A percentile compares a stretch with the other conserved stretches of the same genome.
Conservation (phyloP, 2,329 filamentous ascomycete genomes). For the Fusarium equiseti region DNA sequence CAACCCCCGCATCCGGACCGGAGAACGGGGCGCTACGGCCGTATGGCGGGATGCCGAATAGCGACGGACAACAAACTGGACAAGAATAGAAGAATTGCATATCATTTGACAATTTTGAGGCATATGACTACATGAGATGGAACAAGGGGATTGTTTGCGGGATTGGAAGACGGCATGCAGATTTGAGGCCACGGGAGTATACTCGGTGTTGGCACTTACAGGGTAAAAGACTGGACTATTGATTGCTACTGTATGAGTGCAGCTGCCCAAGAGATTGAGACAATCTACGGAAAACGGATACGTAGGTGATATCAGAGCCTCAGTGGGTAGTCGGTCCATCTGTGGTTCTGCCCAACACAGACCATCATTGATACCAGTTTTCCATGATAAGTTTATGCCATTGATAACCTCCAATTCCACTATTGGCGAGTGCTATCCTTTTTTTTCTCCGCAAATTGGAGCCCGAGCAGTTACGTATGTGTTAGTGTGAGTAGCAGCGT, state of each 20-base stretch:
- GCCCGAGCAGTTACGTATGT: conserved; percentile 3
- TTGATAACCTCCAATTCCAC: conserved; percentile 18
- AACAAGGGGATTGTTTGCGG: conserved; percentile 1
- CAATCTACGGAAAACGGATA: conserved; percentile 3
- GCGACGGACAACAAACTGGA: conserved; percentile 31
- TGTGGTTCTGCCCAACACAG: conserved; percentile 21
- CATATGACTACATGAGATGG: neutral
- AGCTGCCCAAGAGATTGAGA: conserved; percentile 11
- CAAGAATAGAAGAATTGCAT: neutral
- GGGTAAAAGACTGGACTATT: neutral
- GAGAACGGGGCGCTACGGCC: conserved; percentile 31
- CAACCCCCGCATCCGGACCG: conserved; percentile 34
- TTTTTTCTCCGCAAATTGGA: conserved; percentile 12
- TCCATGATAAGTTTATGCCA: neutral
- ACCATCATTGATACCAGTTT: conserved; percentile 1
- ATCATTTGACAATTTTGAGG: neutral
- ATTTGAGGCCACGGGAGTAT: conserved; percentile 14
- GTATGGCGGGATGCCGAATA: conserved; percentile 45
- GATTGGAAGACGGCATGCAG: neutral
- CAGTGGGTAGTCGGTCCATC: conserved; percentile 31
- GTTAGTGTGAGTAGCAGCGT: neutral
- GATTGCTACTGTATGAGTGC: neutral
- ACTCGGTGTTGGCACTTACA: neutral
- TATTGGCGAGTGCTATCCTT: neutral
- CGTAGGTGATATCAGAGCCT: conserved; percentile 21